A percentile compares a stretch with the other conserved stretches of the same genome.
Conservation (phyloP, 352 stramenopile species). For the Phytophthora vignae region DNA sequence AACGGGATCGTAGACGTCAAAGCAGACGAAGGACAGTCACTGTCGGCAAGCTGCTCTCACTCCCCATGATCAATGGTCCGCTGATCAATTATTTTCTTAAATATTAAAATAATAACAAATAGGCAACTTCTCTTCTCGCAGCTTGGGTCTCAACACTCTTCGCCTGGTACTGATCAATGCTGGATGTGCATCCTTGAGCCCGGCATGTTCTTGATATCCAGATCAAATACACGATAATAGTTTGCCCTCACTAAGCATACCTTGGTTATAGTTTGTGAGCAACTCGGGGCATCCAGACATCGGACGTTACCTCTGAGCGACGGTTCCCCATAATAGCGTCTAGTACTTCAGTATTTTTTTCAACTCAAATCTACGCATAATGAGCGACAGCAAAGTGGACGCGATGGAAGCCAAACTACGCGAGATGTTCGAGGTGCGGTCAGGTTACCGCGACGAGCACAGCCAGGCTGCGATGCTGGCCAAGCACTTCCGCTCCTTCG, state of each 20-base stretch:
- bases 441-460: slow-evolving; percentile 68
- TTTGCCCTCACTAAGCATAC: too few relatives aligned
- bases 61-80: not conserved
- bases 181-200: too few relatives aligned
- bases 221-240: too few relatives aligned
- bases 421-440: slow-evolving; percentile 76
- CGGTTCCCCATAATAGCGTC: not conserved
- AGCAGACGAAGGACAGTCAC: slow-evolving; percentile 5
- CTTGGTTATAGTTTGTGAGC: too few relatives aligned
- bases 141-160: too few relatives aligned
- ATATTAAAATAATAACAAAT: too few relatives aligned
- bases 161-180: too few relatives aligned
- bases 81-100: too few relatives aligned
- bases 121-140: too few relatives aligned
- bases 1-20: slow-evolving; percentile 4
- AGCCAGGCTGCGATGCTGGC: slow-evolving; percentile 63
- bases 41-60: not conserved
- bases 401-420: slow-evolving; percentile 62
- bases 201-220: too few relatives aligned
- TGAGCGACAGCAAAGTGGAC: slow-evolving; percentile 55
- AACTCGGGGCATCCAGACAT: not conserved
- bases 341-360: slow-evolving; percentile 1
- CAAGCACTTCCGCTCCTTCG: slow-evolving; percentile 83
- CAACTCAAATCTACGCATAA: slow-evolving; percentile 1
- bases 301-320: not conserved